Base-by-base conservation (phyloP, 2,329 filamentous ascomycete species). In the Myotisia sp. region DNA sequence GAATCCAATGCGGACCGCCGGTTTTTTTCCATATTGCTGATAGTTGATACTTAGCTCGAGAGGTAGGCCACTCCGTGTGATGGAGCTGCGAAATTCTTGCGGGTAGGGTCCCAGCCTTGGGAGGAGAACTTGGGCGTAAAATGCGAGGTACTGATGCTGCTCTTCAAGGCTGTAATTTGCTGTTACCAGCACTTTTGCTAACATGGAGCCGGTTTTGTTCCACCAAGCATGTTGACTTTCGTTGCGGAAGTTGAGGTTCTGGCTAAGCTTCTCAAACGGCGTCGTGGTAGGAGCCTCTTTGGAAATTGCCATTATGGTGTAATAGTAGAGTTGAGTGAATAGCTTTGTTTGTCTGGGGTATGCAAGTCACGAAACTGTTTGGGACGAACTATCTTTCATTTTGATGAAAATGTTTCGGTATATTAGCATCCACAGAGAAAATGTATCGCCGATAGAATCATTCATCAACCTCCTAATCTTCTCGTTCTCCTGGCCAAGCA, bases 181-280 rank as follows among this genome's bases (percentile, higher is more conserved):
- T n/a, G 29, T 19, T 4, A 33, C 26, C 4, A 49, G 34, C 26
- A 44, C 35, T 16, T 37, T 36, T 5, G 37, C 37, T 7, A 46
- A 32, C 39, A 47, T 41, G 3, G 42, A 37, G 1, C 31, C 45
- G 8, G 36, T 42, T n/a, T 39, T 44, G 13, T 45, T 28, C 45
- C 47, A 49, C 47, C 45, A 48, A 6, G 34, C 22, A 18, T 30
- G 18, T 21, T 48, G 35, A 20, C 41, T 34, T 3, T 40, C 26
- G 23, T 39, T 36, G n/a, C 26, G 17, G 18, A 42, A 40, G 10
- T n/a, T 24, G 10, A 37, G 16, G 8, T 16, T 17, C 12, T 31
- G 16, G 29, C 29, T 31, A 8, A 24, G 3, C 12, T 12, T 24
- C 22, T 24, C 22, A 12, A 24, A 24, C 8, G 22, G 22, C 8